phyloP scores from a whole-genome alignment of 441 rosid species.

The Gossypium aridum region DNA sequence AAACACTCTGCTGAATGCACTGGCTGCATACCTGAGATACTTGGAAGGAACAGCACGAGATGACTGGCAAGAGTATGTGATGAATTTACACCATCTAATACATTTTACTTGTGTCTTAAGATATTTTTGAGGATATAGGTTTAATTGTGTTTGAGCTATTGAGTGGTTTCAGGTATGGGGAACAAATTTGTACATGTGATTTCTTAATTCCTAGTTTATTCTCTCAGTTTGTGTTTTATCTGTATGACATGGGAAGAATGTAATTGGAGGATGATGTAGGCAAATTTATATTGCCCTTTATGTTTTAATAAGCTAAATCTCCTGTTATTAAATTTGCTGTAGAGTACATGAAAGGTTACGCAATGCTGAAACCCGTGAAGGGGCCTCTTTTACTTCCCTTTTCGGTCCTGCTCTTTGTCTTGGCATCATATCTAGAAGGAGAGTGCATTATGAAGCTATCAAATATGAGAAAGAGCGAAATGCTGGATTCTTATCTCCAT shows the following conservation, averaged over 20 bases:
- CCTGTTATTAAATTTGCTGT: slow-evolving; percentile 21
- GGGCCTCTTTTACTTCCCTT: slow-evolving; percentile 74
- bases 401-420: slow-evolving; percentile 71
- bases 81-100: slow-evolving; percentile 11
- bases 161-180: not conserved
- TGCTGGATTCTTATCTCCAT: slow-evolving; percentile 80
- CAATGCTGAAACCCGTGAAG: slow-evolving; percentile 56
- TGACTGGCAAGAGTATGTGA: slow-evolving; percentile 89
- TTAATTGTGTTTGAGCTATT: not conserved
- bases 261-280: not conserved
- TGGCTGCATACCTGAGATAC: slow-evolving; percentile 81
- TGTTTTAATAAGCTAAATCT: not conserved
- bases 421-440: slow-evolving; percentile 84
- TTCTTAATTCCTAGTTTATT: not conserved
- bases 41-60: slow-evolving; percentile 76
- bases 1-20: slow-evolving; percentile 46
- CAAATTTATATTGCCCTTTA: not conserved
- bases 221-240: not conserved
- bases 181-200: not conserved
- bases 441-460: slow-evolving; percentile 64
- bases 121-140: not conserved
- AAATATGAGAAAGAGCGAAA: slow-evolving; percentile 75
- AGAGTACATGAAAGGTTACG: slow-evolving; percentile 70
- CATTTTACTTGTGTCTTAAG: slow-evolving; percentile 2
- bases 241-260: not conserved